Conservation (phyloP, 2,329 filamentous ascomycete species). For the Fusarium subglutinans region DNA sequence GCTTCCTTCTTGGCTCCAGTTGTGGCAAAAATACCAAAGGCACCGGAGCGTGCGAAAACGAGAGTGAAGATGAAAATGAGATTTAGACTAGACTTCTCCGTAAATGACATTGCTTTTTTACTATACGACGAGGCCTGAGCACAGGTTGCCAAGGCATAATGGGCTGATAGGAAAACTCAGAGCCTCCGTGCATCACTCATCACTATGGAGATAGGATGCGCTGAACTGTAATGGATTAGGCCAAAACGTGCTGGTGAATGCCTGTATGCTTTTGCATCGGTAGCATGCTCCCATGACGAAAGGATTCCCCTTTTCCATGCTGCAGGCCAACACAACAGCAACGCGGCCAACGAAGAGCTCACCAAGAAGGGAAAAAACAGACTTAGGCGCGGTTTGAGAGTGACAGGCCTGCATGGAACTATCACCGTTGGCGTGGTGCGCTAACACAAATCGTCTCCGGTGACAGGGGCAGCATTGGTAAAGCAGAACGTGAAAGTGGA, state of each 20-base stretch:
- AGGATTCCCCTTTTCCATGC: neutral
- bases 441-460: slow-evolving; percentile 18
- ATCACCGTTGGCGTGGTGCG: slow-evolving; percentile 22
- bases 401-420: slow-evolving; percentile 24
- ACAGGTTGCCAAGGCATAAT: neutral
- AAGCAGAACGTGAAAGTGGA: slow-evolving; percentile 2
- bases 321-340: neutral
- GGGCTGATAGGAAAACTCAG: neutral
- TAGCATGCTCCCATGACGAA: neutral
- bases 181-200: neutral
- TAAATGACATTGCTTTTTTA: neutral
- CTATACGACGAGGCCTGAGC: neutral
- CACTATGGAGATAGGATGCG: neutral
- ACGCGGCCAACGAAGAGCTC: neutral
- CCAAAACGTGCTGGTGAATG: neutral
- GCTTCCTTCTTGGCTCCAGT: neutral
- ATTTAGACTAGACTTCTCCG: neutral
- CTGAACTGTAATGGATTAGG: neutral
- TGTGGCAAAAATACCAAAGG: slow-evolving; percentile 7
- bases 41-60: neutral
- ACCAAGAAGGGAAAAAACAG: neutral
- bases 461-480: slow-evolving; percentile 5
- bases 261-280: neutral
- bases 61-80: neutral
- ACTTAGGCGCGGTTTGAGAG: slow-evolving; percentile 8